These are phyloP conservation scores for Croton laevigatus DNA, from an alignment of 441 rosid genomes.

Conservation along the genomic window DNA sequence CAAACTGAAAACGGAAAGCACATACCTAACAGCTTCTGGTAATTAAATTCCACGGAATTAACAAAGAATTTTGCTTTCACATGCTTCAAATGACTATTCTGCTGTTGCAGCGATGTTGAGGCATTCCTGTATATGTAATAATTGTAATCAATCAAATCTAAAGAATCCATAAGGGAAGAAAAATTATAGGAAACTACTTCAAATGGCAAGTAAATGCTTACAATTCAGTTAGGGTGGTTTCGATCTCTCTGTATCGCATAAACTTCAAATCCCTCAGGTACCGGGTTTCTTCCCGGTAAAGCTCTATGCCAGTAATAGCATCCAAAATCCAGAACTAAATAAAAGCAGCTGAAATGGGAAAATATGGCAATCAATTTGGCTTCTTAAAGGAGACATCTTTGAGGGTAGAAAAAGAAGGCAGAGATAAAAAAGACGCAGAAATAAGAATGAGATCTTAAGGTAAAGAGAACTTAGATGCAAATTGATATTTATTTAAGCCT, in stretches of 20 bases:
- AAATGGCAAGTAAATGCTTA: background rate
- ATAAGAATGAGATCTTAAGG: background rate
- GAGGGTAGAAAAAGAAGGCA: background rate
- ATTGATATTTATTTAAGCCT: background rate
- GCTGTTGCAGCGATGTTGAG: background rate
- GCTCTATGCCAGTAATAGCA: background rate
- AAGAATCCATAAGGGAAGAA: background rate
- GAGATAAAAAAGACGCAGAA: background rate
- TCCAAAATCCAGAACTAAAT: background rate
- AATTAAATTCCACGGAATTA: background rate
- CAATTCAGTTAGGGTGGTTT: background rate
- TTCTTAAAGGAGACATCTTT: background rate
- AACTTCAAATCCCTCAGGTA: background rate
- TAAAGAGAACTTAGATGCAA: background rate
- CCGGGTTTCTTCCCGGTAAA: background rate
- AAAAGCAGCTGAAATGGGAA: too few species aligned
- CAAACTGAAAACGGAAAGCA: background rate
- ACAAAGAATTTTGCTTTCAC: background rate
- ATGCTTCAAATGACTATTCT: background rate
- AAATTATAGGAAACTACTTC: background rate
- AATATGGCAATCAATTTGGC: background rate
- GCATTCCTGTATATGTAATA: background rate
- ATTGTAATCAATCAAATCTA: constrained; percentile 7
- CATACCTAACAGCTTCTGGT: background rate
- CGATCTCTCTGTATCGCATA: background rate